Base-by-base conservation (phyloP, 441 rosid species). In the Arabidopsis hybrid region DNA sequence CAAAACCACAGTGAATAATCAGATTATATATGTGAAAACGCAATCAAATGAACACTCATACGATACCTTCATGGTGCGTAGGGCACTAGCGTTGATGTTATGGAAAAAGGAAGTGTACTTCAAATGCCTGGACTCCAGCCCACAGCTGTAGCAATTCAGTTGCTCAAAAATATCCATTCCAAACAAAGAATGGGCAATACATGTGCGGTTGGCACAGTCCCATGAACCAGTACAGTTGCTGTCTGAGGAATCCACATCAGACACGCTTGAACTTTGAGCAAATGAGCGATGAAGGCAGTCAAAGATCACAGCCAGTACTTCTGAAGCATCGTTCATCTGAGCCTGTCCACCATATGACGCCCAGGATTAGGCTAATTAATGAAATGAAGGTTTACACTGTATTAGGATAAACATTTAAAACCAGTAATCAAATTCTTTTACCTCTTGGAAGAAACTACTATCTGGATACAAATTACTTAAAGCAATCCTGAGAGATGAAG, bases 281-380 rank as follows among this genome's bases (percentile, higher is more conserved):
- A 91, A 92, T 75, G 99, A 91, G 73, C 53, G 83, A 85, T 95
- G 97, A 80, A 95, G 99, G 83, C 97, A 92, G 71, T 86, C 89
- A 79, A 95, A 95, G 70, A 95, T 84, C 68, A 88, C 99, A 17
- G 71, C 91, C 82, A 95, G 75, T 39, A 95, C 99, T 87, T 95
- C 99, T 67, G 97, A 91, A 73, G 99, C 97, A 82, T 95, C 99
- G 71, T 95, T 95, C 99, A 95, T 95, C 85, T 95, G 95, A 73
- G 87, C 97, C 26, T 21, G 26, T 21, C 26, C 26, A 21, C 26
- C 26, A 21, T 21, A 21, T 21, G 26, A 21, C 26, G 26, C 26
- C 26, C 26, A 21, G 26, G 26, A 21, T 21, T 21, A 21, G 26
- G 26, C 26, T 21, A 21, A 21, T 21, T 21, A 21, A 21, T 21